Evolutionary conservation across 78 protist genomes (phyloP).

Genomic region (Dictyostelium intermedium): DNA sequence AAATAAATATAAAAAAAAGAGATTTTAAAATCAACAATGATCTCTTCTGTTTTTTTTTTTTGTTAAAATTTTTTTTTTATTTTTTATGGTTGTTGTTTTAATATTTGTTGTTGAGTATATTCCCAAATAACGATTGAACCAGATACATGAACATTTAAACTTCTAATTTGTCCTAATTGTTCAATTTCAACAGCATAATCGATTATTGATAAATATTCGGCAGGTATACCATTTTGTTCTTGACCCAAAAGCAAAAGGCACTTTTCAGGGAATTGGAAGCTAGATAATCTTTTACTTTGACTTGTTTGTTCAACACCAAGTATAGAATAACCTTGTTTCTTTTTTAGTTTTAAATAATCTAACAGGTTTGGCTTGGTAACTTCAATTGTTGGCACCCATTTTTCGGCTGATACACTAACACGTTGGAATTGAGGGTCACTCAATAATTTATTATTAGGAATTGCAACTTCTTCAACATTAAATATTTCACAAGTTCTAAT

Average conservation of each 20-base stretch:
- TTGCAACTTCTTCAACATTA: conserved; percentile 73
- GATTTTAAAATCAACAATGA: too few species aligned
- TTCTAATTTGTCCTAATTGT: conserved; percentile 91
- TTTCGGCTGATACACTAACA: conserved; percentile 79
- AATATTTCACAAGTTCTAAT: conserved; percentile 84
- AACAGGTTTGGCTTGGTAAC: conserved; percentile 30
- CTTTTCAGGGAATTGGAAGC: conserved; percentile 79
- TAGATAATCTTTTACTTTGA: conserved; percentile 69
- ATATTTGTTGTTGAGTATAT: conserved; percentile 80
- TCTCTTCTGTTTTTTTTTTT: too few species aligned
- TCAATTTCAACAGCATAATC: conserved; percentile 89
- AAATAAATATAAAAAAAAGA: too few species aligned
- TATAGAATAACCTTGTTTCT: conserved; percentile 81
- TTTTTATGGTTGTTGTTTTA: conserved; percentile 3
- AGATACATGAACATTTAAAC: conserved; percentile 92
- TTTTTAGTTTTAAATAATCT: conserved; percentile 42
- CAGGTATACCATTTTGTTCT: conserved; percentile 89
- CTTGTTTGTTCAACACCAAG: conserved; percentile 92
- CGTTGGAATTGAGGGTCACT: conserved; percentile 80
- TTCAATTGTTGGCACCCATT: conserved; percentile 86
- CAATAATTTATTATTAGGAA: conserved; percentile 53
- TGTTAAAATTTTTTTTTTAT: too few species aligned
- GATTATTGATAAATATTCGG: conserved; percentile 36
- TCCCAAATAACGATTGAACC: conserved; percentile 85
- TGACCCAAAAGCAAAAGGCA: conserved; percentile 84